Evolutionary conservation across 1,139 yeast species (phyloP), one percentile per base, ranked within the genome.

Genomic region (Zygosaccharomyces pseudobailii): DNA sequence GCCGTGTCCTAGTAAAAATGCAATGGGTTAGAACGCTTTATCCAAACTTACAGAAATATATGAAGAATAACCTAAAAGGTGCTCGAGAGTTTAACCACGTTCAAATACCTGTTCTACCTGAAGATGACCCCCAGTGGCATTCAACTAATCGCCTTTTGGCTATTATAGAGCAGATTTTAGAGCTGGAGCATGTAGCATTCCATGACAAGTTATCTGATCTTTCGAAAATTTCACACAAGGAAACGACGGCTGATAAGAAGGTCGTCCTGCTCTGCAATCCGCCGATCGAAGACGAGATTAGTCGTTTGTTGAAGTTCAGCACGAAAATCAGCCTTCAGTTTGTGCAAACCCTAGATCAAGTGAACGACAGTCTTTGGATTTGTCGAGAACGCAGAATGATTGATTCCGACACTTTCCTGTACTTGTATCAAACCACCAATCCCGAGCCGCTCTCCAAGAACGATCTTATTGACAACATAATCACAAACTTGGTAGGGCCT

Each of bases 371-470:
- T 23, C 42, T 48, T 23, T 50, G 54, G 23, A 48, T 42, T 19
- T 57, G 60, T 42, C 40, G 52, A n/a, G 41, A 42, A 27, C 53
- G 49, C 24, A 53, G 42, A 31, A 55, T 55, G 59, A 43, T 57
- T 21, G 57, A 50, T 30, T 42, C 50, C 7, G 49, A 54, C 30
- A 52, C 57, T n/a, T 56, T 52, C 36, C 21, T 56, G 9, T 59
- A 51, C 43, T 27, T 58, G 40, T 56, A 54, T 36, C 41, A 48
- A 34, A 24, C 37, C 34, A 53, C 52, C 19, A 52, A 48, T 30
- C 46, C 47, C 13, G 43, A 37, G 5, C 33, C 47, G n/a, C 33
- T 35, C 10, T 42, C 40, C 22, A 43, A 39, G 13, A 45, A 44
- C 4, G 45, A 51, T 23, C 37, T 48, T 28, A 39, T 51, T 19